These are phyloP conservation scores for Trichothecium roseum DNA, from an alignment of 2,329 filamentous ascomycete genomes.

Conservation along the genomic window DNA sequence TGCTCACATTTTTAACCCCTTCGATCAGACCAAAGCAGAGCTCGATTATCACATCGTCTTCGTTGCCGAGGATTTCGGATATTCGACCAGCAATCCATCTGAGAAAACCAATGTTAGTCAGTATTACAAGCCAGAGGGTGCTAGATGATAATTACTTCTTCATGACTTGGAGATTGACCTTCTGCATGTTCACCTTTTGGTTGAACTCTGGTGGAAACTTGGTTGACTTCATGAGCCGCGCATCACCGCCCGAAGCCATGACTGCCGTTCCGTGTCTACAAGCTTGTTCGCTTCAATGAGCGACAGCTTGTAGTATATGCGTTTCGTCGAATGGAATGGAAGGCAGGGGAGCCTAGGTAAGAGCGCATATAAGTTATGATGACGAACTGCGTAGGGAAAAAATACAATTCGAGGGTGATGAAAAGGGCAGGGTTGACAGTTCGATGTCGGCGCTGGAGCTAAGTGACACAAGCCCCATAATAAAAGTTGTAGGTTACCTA, in stretches of 20 bases:
- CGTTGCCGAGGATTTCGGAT: constrained; percentile 75
- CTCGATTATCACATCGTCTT: constrained; percentile 94
- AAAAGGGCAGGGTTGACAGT: too few species aligned
- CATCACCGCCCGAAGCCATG: constrained; percentile 80
- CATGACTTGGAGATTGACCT: constrained; percentile 95
- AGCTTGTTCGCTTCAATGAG: too few species aligned
- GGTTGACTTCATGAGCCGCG: constrained; percentile 79
- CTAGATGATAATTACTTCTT: constrained; percentile 60
- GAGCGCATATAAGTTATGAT: too few species aligned
- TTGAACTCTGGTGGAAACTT: constrained; percentile 92
- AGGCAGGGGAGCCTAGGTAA: too few species aligned
- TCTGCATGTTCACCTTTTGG: constrained; percentile 92
- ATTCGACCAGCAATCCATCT: constrained; percentile 94
- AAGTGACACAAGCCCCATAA: too few species aligned
- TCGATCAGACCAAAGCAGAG: constrained; percentile 65
- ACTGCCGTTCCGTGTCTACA: constrained; percentile 8
- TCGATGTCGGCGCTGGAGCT: too few species aligned
- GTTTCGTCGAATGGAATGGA: too few species aligned
- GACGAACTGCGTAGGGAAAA: too few species aligned
- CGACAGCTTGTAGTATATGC: too few species aligned
- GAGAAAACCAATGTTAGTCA: background rate
- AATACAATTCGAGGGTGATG: too few species aligned
- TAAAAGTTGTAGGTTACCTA: too few species aligned
- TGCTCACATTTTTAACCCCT: constrained; percentile 31
- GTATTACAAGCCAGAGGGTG: background rate